phyloP scores from a whole-genome alignment of 2,329 filamentous ascomycete species.

The Trichoderma aggressivum region DNA sequence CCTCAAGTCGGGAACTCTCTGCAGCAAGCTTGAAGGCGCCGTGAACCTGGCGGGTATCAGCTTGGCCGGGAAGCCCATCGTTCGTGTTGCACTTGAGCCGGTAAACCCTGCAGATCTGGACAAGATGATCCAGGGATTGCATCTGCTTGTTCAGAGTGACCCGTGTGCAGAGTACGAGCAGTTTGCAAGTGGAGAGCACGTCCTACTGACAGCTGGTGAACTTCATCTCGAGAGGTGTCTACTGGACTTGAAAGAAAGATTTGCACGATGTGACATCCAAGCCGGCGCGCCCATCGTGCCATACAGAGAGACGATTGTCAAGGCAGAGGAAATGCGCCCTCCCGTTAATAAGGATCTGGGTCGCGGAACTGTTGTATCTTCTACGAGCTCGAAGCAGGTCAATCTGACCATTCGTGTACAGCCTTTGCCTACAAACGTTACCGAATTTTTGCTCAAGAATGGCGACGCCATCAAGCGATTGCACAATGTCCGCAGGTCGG shows the following conservation, averaged over 20 bases:
- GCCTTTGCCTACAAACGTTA: conserved; percentile 74
- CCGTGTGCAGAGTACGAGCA: conserved; percentile 96
- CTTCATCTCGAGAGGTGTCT: conserved; percentile 90
- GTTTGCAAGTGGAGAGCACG: conserved; percentile 88
- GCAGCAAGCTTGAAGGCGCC: conserved; percentile 79
- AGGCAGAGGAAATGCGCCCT: conserved; percentile 85
- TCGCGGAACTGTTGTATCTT: conserved; percentile 70
- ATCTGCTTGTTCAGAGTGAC: conserved; percentile 87
- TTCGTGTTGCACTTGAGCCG: conserved; percentile 92
- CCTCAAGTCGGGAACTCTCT: conserved; percentile 93
- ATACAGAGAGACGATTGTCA: conserved; percentile 88
- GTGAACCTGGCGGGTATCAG: conserved; percentile 86
- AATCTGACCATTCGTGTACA: conserved; percentile 72
- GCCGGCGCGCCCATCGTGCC: conserved; percentile 92
- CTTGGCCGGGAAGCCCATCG: conserved; percentile 82
- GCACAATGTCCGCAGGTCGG: conserved; percentile 63
- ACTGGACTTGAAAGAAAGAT: conserved; percentile 88
- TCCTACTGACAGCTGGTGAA: conserved; percentile 90
- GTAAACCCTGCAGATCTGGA: conserved; percentile 84
- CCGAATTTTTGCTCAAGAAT: conserved; percentile 82
- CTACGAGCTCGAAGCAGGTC: conserved; percentile 83
- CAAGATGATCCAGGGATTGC: conserved; percentile 89
- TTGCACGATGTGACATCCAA: conserved; percentile 91
- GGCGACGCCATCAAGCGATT: conserved; percentile 72
- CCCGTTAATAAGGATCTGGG: conserved; percentile 82